A percentile compares a stretch with the other conserved stretches of the same genome.
Conservation (phyloP, 2,329 filamentous ascomycete genomes). For the Alternaria burnsii region DNA sequence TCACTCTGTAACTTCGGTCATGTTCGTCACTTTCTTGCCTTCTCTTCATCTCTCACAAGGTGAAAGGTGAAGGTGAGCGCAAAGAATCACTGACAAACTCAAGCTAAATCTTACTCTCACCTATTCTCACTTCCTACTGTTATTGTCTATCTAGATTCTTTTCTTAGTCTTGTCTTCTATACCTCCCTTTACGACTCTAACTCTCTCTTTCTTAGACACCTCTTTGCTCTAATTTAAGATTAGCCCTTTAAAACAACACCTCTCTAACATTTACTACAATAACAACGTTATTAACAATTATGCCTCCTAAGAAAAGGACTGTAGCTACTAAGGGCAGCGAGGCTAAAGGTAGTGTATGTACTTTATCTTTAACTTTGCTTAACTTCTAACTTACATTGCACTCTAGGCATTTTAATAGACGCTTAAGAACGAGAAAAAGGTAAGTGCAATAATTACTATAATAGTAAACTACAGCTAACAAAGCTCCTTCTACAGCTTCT, state of each 20-base stretch:
- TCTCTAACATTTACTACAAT: neutral
- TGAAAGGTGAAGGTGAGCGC: neutral
- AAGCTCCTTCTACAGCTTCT: slow-evolving; percentile 24
- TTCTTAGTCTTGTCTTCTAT: neutral
- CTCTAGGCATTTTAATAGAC: slow-evolving; percentile 24
- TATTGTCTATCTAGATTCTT: neutral
- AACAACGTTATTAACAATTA: neutral
- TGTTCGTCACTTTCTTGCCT: too few relatives aligned
- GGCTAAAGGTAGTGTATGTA: neutral
- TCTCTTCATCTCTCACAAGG: too few relatives aligned
- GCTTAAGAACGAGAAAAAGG: slow-evolving; percentile 23
- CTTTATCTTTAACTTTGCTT: too few relatives aligned
- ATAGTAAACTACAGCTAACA: slow-evolving; percentile 28
- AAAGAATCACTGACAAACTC: too few relatives aligned
- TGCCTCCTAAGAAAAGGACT: slow-evolving; percentile 22
- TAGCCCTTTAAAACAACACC: neutral
- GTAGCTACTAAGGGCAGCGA: neutral
- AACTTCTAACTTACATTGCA: neutral
- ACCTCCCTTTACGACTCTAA: neutral
- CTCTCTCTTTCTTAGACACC: neutral
- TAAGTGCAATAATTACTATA: neutral
- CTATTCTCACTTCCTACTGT: neutral
- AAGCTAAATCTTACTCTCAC: neutral
- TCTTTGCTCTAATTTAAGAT: too few relatives aligned
- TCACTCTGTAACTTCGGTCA: too few relatives aligned